These are phyloP conservation scores for Chenopodium berlandieri DNA, from an alignment of 148 eudicot genomes.

Conservation along the genomic window DNA sequence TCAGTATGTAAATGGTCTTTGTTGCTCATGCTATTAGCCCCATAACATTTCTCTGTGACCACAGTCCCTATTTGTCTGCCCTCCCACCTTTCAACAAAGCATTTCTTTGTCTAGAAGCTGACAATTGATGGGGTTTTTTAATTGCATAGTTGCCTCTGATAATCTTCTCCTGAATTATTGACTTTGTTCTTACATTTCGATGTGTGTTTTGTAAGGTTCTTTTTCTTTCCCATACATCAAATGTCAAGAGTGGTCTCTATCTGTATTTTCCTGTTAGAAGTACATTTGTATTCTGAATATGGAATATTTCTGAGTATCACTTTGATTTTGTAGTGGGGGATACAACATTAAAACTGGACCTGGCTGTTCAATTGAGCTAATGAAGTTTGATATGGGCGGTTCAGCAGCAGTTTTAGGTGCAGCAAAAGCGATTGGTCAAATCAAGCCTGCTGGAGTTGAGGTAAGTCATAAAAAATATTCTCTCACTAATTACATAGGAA, in stretches of 20 bases:
- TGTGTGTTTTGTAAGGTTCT: not conserved
- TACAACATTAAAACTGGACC: constrained; percentile 97
- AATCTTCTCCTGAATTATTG: not conserved
- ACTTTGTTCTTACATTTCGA: not conserved
- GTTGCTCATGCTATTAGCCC: not conserved
- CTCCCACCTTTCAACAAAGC: not conserved
- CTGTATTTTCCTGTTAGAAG: not conserved
- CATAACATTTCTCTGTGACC: not conserved
- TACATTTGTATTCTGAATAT: constrained; percentile 2
- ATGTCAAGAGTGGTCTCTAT: not conserved
- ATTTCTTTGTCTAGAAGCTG: not conserved
- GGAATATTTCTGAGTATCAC: constrained; percentile 3
- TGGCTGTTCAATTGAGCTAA: constrained; percentile 84
- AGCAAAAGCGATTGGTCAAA: constrained; percentile 97
- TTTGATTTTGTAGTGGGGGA: constrained; percentile 73
- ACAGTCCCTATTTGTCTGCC: no score
- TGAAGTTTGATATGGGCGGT: constrained; percentile 99
- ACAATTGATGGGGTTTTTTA: not conserved
- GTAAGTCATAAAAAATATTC: constrained; percentile 30
- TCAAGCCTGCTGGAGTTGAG: constrained; percentile 97
- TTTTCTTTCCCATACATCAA: not conserved
- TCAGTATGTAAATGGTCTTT: not conserved
- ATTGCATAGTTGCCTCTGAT: not conserved
- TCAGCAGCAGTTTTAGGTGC: constrained; percentile 98
- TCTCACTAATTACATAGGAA: not conserved